Percentiles rank a stretch among this genome's conserved stretches.
Conservation (phyloP, 345 rosid genomes). For the Ceriops zippeliana region DNA sequence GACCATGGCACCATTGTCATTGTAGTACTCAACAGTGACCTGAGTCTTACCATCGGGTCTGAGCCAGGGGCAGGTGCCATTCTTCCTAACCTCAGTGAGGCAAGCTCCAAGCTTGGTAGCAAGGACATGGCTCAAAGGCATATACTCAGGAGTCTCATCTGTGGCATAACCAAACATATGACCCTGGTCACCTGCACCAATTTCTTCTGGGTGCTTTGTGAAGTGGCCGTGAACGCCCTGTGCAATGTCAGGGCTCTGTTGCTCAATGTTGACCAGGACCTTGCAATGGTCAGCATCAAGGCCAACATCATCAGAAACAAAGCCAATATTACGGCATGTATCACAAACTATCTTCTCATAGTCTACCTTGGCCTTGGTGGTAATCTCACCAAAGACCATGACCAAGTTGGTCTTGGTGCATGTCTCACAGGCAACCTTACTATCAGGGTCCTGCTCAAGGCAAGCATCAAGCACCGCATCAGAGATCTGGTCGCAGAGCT, state of each 20-base stretch:
- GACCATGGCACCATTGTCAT: slow-evolving; percentile 36
- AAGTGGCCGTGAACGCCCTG: slow-evolving; percentile 41
- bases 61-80: slow-evolving; percentile 35
- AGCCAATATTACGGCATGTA: slow-evolving; percentile 33
- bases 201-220: slow-evolving; percentile 39
- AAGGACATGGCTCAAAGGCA: slow-evolving; percentile 38
- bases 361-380: slow-evolving; percentile 38
- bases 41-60: slow-evolving; percentile 39
- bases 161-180: slow-evolving; percentile 40
- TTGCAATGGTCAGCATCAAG: slow-evolving; percentile 39
- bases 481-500: slow-evolving; percentile 49
- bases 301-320: slow-evolving; percentile 33
- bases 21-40: slow-evolving; percentile 34
- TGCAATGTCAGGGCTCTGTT: slow-evolving; percentile 38
- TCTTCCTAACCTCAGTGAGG: slow-evolving; percentile 36
- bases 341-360: slow-evolving; percentile 38
- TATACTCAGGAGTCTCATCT: slow-evolving; percentile 32
- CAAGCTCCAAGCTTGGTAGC: slow-evolving; percentile 38
- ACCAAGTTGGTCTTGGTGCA: slow-evolving; percentile 51
- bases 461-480: slow-evolving; percentile 49
- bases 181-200: slow-evolving; percentile 41
- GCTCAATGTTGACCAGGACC: slow-evolving; percentile 38
- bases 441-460: slow-evolving; percentile 46
- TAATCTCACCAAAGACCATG: slow-evolving; percentile 39
- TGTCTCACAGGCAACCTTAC: slow-evolving; percentile 50